These are phyloP conservation scores for Aristolochia contorta DNA, from an alignment of 164 flowering plant genomes.

Conservation along the genomic window DNA sequence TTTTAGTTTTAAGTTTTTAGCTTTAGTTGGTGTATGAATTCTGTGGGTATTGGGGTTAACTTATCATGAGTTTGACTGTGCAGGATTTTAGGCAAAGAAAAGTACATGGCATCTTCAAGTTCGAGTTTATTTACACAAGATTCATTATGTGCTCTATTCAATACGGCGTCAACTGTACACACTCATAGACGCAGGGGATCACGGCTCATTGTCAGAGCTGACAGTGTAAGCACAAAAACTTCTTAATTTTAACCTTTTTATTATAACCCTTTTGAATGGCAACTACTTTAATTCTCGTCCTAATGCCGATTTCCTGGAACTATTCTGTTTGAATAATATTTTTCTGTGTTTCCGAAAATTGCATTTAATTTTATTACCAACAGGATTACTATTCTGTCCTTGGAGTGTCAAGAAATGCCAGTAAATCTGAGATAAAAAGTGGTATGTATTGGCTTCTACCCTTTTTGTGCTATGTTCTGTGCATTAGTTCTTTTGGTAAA, in stretches of 20 bases:
- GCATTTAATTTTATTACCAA: neutral
- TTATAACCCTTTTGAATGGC: neutral
- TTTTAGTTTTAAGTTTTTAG: too few relatives aligned
- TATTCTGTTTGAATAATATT: neutral
- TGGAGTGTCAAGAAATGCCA: slow-evolving; percentile 78
- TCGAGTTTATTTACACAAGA: slow-evolving; percentile 47
- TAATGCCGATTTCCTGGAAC: neutral
- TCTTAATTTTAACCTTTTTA: neutral
- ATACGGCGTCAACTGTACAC: slow-evolving; percentile 22
- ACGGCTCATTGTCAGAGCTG: slow-evolving; percentile 69
- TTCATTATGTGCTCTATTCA: slow-evolving; percentile 31
- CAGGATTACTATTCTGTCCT: slow-evolving; percentile 83
- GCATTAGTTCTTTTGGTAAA: neutral
- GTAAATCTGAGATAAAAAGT: slow-evolving; percentile 88
- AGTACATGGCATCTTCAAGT: slow-evolving; percentile 31
- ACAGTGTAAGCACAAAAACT: slow-evolving; percentile 35
- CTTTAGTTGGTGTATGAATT: too few relatives aligned
- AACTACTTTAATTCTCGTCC: neutral
- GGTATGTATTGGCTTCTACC: slow-evolving; percentile 27
- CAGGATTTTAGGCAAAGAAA: slow-evolving; percentile 36
- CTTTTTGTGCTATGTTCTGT: neutral
- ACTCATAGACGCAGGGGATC: slow-evolving; percentile 38
- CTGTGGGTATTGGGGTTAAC: too few relatives aligned
- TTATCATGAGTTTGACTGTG: neutral
- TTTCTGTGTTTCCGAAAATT: neutral